phyloP scores from a whole-genome alignment of 139 green algal species.

The Chlamydomonas sphaeroides region DNA sequence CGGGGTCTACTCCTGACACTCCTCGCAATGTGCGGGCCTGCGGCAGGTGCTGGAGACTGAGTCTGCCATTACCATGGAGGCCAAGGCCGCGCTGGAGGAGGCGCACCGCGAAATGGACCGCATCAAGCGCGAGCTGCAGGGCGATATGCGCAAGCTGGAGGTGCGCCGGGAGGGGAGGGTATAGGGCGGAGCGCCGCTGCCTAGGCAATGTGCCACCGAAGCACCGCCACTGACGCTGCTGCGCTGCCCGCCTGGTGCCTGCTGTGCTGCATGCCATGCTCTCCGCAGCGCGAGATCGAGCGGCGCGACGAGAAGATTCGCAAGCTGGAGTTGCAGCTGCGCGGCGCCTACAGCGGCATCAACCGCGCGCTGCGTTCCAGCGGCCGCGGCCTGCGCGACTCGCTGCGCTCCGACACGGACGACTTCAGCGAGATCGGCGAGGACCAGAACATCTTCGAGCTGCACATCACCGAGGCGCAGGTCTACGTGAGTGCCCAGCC shows the following conservation, averaged over 20 bases:
- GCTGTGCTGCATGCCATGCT: neutral
- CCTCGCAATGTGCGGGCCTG: too few relatives aligned
- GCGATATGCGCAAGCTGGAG: conserved; percentile 45
- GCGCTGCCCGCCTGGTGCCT: neutral
- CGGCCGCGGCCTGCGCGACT: conserved; percentile 37
- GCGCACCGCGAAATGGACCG: conserved; percentile 57
- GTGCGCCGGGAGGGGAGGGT: neutral
- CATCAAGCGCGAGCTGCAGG: conserved; percentile 50
- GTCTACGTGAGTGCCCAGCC: conserved; percentile 51
- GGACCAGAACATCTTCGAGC: conserved; percentile 63
- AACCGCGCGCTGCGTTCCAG: conserved; percentile 48
- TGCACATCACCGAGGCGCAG: conserved; percentile 57
- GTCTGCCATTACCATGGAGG: conserved; percentile 50
- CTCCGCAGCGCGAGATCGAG: conserved; percentile 49
- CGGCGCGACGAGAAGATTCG: conserved; percentile 58
- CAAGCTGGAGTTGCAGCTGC: conserved; percentile 63
- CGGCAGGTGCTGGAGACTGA: conserved; percentile 62
- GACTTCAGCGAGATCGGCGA: conserved; percentile 57
- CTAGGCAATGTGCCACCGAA: too few relatives aligned
- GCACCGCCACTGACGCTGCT: neutral
- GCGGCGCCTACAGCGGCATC: conserved; percentile 58
- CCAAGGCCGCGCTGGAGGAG: conserved; percentile 56
- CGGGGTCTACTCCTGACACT: too few relatives aligned
- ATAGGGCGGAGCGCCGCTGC: too few relatives aligned
- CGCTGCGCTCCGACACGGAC: conserved; percentile 40